Evolutionary conservation across 495 filamentous ascomycete genomes (phyloP).

Genomic region (Aspergillus haitiensis): DNA sequence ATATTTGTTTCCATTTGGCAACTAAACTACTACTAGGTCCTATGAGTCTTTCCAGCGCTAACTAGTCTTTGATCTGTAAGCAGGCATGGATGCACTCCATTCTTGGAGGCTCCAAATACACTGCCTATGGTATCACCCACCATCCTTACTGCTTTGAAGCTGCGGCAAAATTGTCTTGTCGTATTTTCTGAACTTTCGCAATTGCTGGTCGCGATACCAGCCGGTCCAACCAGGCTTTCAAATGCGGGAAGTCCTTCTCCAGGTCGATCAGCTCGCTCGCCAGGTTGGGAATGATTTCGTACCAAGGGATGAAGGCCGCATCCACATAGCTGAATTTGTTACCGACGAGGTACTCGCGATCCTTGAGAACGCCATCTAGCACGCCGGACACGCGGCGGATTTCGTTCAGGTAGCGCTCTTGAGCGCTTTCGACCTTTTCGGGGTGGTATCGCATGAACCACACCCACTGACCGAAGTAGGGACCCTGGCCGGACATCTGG

Average conservation of each 20-base stretch:
- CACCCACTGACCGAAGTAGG: slow-evolving; percentile 61
- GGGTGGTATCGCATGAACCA: slow-evolving; percentile 58
- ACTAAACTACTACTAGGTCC: too few species aligned
- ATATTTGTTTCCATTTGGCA: too few species aligned
- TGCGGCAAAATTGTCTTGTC: too few species aligned
- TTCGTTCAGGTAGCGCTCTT: slow-evolving; percentile 62
- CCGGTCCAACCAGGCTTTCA: slow-evolving; percentile 45
- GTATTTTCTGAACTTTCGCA: slow-evolving; percentile 26
- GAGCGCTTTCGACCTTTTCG: slow-evolving; percentile 57
- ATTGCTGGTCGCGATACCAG: slow-evolving; percentile 42
- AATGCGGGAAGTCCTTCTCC: slow-evolving; percentile 42
- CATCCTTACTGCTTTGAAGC: too few species aligned
- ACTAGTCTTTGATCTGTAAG: too few species aligned
- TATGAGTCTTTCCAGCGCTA: too few species aligned
- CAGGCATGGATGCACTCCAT: too few species aligned
- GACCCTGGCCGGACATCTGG: slow-evolving; percentile 69
- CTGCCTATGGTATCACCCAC: too few species aligned
- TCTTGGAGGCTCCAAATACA: too few species aligned
- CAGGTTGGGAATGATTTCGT: slow-evolving; percentile 18
- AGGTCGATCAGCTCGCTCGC: slow-evolving; percentile 29
- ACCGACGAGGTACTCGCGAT: slow-evolving; percentile 60
- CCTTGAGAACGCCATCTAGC: slow-evolving; percentile 51
- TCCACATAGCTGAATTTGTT: slow-evolving; percentile 60
- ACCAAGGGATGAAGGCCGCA: slow-evolving; percentile 59
- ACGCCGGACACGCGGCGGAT: slow-evolving; percentile 59